Conservation (phyloP, 768 basidiomycete genomes). For the Boletus subparvulus region DNA sequence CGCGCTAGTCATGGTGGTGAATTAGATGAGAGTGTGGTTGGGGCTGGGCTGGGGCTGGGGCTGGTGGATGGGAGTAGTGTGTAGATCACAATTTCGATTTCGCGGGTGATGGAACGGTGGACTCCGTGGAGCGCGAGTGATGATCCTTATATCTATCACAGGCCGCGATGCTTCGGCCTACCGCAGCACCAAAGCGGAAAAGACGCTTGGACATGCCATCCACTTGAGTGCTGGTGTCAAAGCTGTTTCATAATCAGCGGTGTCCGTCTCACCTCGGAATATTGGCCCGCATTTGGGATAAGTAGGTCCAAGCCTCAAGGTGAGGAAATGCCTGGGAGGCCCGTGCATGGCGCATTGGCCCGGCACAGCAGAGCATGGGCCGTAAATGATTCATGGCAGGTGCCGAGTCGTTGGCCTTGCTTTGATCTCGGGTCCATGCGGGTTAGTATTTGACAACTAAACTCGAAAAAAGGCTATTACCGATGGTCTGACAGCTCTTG, state of each 20-base stretch:
- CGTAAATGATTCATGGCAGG: conserved; percentile 1
- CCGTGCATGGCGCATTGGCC: conserved; percentile 1
- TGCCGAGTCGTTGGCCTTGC: conserved; percentile 18
- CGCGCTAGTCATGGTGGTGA: conserved; percentile 6
- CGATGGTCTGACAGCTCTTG: background rate
- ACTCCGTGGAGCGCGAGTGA: background rate
- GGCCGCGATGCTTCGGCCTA: conserved; percentile 2
- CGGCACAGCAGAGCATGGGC: background rate
- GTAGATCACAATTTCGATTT: background rate
- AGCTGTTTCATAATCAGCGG: conserved; percentile 4
- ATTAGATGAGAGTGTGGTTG: background rate
- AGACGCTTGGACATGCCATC: conserved; percentile 10
- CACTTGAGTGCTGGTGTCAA: too few relatives aligned
- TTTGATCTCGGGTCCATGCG: conserved; percentile 18
- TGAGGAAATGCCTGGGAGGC: background rate
- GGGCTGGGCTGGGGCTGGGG: background rate
- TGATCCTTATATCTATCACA: conserved; percentile 12
- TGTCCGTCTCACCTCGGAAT: conserved; percentile 13
- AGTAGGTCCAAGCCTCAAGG: conserved; percentile 2
- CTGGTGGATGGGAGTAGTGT: background rate
- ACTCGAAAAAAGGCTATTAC: background rate
- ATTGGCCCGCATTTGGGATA: conserved; percentile 1
- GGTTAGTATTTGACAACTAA: background rate
- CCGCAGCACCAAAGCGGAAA: conserved; percentile 16
- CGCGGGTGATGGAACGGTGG: background rate